Base-by-base conservation (phyloP, 768 basidiomycete genomes). In the Trametes gibbosa region DNA sequence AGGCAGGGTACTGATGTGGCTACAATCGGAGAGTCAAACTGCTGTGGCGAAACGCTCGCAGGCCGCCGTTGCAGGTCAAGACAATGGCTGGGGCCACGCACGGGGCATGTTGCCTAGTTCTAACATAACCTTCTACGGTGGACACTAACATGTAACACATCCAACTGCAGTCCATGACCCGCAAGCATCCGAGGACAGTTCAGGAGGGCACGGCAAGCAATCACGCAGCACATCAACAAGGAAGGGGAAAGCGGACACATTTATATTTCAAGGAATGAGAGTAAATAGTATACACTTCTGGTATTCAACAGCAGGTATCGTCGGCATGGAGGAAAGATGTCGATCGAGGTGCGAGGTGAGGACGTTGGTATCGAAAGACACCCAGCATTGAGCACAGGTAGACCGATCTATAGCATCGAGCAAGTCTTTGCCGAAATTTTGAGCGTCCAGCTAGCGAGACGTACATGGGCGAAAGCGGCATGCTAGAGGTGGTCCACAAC, bases 1-100 rank as follows among this genome's bases (percentile, higher is more conserved):
- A 60, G 53, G 56, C 61, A 62, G 54, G 50, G 55, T 62, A 65
- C 40, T 60, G 48, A 56, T 57, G 49, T 54, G 57, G 63, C 59
- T 66, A 37, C 41, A 41, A 66, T 70, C 70, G 70, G 70, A 71
- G 70, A 69, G 68, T 70, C 70, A 71, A 71, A 70, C 66, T 52
- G 58, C 41, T 70, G 70, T 71, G 70, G 70, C 69, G 63, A 63
- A 39, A 49, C 62, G 58, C 59, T 61, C 54, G 37, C 32, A 27
- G 48, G 34, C 50, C 39, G 51, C 41, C 48, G 63, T 49, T 45
- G 23, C 56, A 46, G 27, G 50, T 50, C 56, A 52, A n/a, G 24
- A 21, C 61, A 35, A 19, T 40, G 25, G 29, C 27, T 41, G 16
- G 27, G 29, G 19, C 37, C 37, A 39, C 17, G 13, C 37, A 3